Evolutionary conservation across 2,329 filamentous ascomycete genomes (phyloP).

Genomic region (Trichoderma breve): DNA sequence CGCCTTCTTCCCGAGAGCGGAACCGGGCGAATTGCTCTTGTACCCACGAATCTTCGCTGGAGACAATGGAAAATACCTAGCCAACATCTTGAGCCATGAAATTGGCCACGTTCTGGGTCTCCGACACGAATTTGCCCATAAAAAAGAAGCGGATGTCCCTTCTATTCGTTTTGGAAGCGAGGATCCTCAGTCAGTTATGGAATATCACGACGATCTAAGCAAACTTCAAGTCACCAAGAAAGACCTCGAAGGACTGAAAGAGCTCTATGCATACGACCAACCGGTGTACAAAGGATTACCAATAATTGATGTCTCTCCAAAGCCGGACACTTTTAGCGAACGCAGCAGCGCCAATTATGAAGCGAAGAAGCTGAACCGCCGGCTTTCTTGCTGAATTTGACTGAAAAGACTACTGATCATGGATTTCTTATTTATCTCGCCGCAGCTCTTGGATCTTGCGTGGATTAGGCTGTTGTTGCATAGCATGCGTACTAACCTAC

Average conservation of each 20-base stretch:
- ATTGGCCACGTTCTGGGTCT: background rate
- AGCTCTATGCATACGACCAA: background rate
- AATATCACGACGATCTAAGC: background rate
- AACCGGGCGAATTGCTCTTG: background rate
- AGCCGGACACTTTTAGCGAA: background rate
- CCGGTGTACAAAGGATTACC: background rate
- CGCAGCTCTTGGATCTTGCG: background rate
- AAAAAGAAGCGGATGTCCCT: background rate
- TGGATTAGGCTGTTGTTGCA: background rate
- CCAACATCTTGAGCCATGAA: background rate
- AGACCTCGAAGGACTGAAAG: background rate
- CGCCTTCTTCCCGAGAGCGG: background rate
- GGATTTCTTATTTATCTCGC: background rate
- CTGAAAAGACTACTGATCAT: background rate
- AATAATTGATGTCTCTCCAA: background rate
- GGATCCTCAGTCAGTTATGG: background rate
- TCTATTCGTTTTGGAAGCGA: background rate
- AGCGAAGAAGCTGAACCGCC: background rate
- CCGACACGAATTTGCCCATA: background rate
- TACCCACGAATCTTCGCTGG: background rate
- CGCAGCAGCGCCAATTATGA: background rate
- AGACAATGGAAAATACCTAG: background rate
- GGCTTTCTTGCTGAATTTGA: background rate
- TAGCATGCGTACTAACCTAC: background rate
- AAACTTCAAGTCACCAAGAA: background rate